Percentiles rank a stretch among this genome's conserved stretches.
phyloP scores from a whole-genome alignment of 352 stramenopile species.

The Phytopythium boreale region DNA sequence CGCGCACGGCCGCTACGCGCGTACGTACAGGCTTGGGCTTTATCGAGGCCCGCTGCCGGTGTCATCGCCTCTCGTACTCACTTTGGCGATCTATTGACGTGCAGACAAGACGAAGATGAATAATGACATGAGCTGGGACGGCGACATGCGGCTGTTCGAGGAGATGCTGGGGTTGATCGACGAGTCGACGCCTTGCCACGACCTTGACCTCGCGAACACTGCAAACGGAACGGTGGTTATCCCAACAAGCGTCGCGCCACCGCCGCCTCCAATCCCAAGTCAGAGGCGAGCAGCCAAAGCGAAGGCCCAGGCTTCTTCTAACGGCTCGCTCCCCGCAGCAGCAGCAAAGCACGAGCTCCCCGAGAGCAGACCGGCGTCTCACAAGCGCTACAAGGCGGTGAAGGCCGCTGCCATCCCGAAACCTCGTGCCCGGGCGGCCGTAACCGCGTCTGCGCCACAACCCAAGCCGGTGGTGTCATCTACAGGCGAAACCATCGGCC shows the following conservation, averaged over 20 bases:
- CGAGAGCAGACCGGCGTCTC: not conserved
- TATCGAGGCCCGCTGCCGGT: not conserved
- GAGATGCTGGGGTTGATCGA: constrained; percentile 35
- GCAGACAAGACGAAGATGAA: constrained; percentile 21
- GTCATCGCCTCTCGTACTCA: not conserved
- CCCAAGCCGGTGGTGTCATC: not conserved
- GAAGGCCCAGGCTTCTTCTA: not conserved
- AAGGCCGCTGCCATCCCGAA: not conserved
- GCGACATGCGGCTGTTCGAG: constrained; percentile 51
- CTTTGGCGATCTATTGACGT: not conserved
- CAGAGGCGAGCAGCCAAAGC: not conserved
- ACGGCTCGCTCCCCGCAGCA: not conserved
- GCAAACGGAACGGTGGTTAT: not conserved
- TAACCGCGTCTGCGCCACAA: not conserved
- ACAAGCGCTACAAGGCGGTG: not conserved
- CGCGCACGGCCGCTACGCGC: constrained; percentile 44
- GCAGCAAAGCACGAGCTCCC: not conserved
- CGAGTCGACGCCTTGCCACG: constrained; percentile 10
- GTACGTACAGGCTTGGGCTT: constrained; percentile 26
- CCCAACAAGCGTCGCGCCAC: not conserved
- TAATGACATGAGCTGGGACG: constrained; percentile 46
- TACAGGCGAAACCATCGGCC: not conserved
- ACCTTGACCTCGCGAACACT: not conserved
- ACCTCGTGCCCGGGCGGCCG: not conserved
- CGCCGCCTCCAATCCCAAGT: not conserved